Evolutionary conservation across 306 rosid species (phyloP).

Genomic region (Geum urbanum): DNA sequence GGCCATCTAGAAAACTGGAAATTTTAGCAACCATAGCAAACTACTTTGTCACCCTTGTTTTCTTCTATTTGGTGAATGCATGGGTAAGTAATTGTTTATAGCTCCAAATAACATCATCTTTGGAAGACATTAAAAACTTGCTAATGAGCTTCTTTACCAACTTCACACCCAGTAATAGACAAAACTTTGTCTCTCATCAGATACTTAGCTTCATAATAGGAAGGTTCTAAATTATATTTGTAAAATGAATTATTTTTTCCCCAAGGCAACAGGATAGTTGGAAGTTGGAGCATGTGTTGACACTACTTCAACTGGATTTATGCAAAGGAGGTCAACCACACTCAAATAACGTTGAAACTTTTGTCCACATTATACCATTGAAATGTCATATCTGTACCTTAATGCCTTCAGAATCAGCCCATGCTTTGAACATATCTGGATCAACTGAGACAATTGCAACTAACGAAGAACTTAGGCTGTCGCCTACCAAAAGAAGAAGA

Average conservation of each 20-base stretch:
- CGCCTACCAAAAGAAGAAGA: constrained; percentile 48
- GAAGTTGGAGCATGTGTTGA: neutral
- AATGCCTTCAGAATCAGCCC: constrained; percentile 85
- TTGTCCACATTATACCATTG: no score
- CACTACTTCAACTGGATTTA: neutral
- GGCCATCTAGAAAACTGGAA: neutral
- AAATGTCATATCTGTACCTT: constrained; percentile 38
- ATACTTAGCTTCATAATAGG: no score
- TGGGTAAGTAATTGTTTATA: neutral
- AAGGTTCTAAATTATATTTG: no score
- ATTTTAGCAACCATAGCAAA: neutral
- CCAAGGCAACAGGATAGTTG: neutral
- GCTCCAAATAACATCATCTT: neutral
- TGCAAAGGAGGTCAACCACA: neutral
- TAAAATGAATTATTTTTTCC: no score
- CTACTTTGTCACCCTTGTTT: neutral
- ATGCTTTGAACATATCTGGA: constrained; percentile 61
- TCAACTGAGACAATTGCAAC: constrained; percentile 85
- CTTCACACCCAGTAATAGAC: neutral
- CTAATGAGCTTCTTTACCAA: neutral
- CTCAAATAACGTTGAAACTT: neutral
- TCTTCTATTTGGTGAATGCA: neutral
- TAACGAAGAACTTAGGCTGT: constrained; percentile 83
- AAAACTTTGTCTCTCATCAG: neutral
- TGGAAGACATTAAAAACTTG: neutral